These are phyloP conservation scores for Rhododendron molle DNA, from an alignment of 148 eudicot species.

Conservation along the genomic window DNA sequence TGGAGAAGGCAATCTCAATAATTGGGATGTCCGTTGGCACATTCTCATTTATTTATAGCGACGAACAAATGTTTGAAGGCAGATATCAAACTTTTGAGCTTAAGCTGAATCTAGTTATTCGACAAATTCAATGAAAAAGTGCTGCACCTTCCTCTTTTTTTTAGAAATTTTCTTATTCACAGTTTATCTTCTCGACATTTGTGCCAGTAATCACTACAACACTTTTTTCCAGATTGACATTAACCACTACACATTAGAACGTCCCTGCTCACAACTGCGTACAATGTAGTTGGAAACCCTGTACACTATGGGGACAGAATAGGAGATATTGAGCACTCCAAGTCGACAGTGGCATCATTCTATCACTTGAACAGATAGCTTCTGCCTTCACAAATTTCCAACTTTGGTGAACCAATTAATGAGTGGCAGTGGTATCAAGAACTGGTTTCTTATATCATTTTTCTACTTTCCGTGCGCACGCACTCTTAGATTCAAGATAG, in stretches of 20 bases:
- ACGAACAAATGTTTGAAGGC: neutral
- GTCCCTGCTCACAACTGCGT: neutral
- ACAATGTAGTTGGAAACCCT: neutral
- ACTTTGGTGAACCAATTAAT: neutral
- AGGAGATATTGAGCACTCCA: neutral
- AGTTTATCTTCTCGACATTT: too few relatives aligned
- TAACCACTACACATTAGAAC: neutral
- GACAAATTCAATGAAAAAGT: neutral
- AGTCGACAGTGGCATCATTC: neutral
- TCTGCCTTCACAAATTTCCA: neutral
- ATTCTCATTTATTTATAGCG: neutral
- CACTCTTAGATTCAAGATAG: neutral
- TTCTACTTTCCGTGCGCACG: neutral
- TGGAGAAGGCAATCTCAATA: neutral
- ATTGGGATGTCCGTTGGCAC: neutral
- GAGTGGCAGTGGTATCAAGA: neutral
- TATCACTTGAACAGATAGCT: neutral
- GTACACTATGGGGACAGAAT: neutral
- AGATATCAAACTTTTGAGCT: neutral
- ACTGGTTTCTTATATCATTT: neutral
- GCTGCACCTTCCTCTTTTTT: neutral
- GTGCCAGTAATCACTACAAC: neutral
- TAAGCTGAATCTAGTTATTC: neutral
- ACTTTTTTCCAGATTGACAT: neutral
- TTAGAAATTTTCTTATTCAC: neutral